These are phyloP conservation scores for Botrytis medusae DNA, from an alignment of 2,329 filamentous ascomycete species.

Conservation along the genomic window DNA sequence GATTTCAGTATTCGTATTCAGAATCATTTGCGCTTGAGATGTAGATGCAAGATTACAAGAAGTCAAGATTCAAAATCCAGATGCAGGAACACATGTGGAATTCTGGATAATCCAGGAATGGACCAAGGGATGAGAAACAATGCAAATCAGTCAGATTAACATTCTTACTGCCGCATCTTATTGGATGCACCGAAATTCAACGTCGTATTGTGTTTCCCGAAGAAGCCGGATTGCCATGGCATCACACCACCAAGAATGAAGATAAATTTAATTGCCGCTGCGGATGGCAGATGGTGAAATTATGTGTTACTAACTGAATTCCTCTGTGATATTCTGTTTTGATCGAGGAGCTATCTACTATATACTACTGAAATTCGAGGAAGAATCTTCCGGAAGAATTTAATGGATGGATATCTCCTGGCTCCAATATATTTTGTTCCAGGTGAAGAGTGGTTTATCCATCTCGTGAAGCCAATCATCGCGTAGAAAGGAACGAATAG, in stretches of 20 bases:
- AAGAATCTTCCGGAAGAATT: neutral
- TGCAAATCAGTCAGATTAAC: neutral
- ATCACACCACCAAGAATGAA: slow-evolving; percentile 3
- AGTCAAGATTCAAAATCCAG: neutral
- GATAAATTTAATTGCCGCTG: neutral
- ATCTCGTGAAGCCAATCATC: neutral
- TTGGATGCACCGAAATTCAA: neutral
- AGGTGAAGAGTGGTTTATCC: neutral
- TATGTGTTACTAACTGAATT: neutral
- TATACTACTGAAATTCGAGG: neutral
- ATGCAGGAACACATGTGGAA: neutral
- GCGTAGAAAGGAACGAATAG: neutral
- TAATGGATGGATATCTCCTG: neutral
- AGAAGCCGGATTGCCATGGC: neutral
- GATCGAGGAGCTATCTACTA: neutral
- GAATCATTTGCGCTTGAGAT: neutral
- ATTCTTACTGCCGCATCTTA: neutral
- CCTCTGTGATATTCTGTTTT: neutral
- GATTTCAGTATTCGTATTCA: neutral
- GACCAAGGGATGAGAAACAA: neutral
- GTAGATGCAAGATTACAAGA: neutral
- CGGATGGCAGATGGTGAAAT: neutral
- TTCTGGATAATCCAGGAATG: neutral
- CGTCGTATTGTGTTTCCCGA: slow-evolving; percentile 6
- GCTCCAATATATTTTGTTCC: neutral